phyloP scores from a whole-genome alignment of 352 stramenopile genomes.

The Phytopythium vexans region DNA sequence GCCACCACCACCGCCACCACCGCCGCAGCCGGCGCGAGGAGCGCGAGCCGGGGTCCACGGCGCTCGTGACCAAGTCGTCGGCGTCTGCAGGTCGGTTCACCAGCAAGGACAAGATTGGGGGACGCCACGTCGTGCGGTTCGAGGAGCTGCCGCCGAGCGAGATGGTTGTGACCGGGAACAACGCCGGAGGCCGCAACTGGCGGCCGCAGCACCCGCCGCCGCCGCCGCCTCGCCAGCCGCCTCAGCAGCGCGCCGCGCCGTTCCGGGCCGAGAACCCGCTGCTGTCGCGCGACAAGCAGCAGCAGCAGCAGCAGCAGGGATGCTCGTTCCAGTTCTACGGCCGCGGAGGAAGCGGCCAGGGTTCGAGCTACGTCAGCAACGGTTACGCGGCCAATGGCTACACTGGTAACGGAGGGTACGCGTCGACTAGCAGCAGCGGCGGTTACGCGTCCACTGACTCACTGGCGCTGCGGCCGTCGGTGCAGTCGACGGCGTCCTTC shows the following conservation, averaged over 20 bases:
- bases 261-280: constrained; percentile 11
- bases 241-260: constrained; percentile 6
- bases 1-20: constrained; percentile 6
- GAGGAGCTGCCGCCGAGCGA: constrained; percentile 24
- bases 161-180: constrained; percentile 24
- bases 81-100: constrained; percentile 33
- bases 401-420: constrained; percentile 12
- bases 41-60: constrained; percentile 10
- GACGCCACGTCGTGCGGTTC: constrained; percentile 15
- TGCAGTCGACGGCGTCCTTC: constrained; percentile 34
- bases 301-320: constrained; percentile 30
- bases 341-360: constrained; percentile 25
- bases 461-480: constrained; percentile 42
- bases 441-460: constrained; percentile 38
- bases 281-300: neutral
- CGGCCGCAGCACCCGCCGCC: no score
- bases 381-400: constrained; percentile 2
- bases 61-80: constrained; percentile 56
- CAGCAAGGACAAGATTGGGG: constrained; percentile 11
- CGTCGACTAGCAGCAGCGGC: constrained; percentile 22
- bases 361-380: constrained; percentile 4
- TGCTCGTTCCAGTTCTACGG: constrained; percentile 70
- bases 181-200: neutral
- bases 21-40: constrained; percentile 1
- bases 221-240: neutral